A percentile compares a stretch with the other conserved stretches of the same genome.
phyloP scores from a whole-genome alignment of 129 eudicot genomes.

The Calendula officinalis region DNA sequence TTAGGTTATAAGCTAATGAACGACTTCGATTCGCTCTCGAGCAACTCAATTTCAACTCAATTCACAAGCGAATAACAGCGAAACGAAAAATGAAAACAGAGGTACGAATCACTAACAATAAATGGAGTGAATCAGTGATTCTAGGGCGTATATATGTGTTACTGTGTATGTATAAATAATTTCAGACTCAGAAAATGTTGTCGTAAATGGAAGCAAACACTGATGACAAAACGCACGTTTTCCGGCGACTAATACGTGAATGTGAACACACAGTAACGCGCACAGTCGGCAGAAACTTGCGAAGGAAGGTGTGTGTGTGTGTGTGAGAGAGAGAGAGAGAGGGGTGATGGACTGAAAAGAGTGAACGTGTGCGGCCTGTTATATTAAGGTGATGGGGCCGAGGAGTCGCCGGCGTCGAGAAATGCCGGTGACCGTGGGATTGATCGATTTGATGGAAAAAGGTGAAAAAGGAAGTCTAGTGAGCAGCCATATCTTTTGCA shows the following conservation, averaged over 20 bases:
- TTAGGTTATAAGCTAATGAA: neutral
- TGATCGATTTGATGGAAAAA: conserved; percentile 15
- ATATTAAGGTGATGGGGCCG: conserved; percentile 35
- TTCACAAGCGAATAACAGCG: neutral
- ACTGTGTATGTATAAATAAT: neutral
- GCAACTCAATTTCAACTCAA: neutral
- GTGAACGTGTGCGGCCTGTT: conserved; percentile 20
- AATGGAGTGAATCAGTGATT: neutral
- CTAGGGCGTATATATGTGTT: neutral
- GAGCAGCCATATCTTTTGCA: conserved; percentile 16
- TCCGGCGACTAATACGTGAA: conserved; percentile 6
- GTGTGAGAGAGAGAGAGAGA: neutral
- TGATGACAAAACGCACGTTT: conserved; percentile 28
- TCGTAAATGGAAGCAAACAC: conserved; percentile 26
- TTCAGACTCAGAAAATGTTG: conserved; percentile 9
- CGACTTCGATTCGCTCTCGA: neutral
- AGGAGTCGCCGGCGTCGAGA: conserved; percentile 25
- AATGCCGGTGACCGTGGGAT: conserved; percentile 24
- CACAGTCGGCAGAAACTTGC: conserved; percentile 11
- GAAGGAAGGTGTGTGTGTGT: neutral
- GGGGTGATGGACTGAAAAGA: neutral
- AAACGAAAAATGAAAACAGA: neutral
- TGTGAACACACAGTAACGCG: conserved; percentile 1
- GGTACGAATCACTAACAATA: neutral
- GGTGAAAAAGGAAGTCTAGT: conserved; percentile 25